Base-by-base conservation (phyloP, 306 rosid species). In the Cucurbita pepo region DNA sequence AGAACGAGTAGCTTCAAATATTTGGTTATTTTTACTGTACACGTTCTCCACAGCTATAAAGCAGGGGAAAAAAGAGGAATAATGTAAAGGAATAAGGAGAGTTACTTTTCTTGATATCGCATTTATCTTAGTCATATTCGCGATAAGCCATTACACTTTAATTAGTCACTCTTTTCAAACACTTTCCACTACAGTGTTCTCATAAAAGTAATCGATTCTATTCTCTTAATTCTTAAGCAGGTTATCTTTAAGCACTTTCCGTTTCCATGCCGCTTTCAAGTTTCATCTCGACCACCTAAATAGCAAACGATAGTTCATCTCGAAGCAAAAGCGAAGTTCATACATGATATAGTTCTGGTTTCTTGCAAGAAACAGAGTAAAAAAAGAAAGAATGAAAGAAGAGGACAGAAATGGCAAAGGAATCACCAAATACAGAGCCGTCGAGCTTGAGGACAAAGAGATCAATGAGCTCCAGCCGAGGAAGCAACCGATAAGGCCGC, bases 391-490 rank as follows among this genome's bases (percentile, higher is more conserved):
- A 43, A 30, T 2, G 34, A 30, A 30, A 30, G 0, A 30, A 61
- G 38, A 10, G 5, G 10, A 3, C 34, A 22, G 37, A 7, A 62
- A 59, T 5, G 53, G 38, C 1, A 40, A n/a, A 66, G 64, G 56
- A 63, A n/a, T 50, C 75, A 85, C 88, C 88, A 74, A 85, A 85
- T 19, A 47, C 79, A 50, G 86, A 82, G 44, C 86, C 81, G 41
- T 85, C 86, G 56, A 85, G 88, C 77, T 85, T 85, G 36, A 85
- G 76, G 60, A 85, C 81, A 54, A 84, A 80, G 61, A 85, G 86
- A 25, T 78, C 79, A 72, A 85, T 73, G 38, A 37, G 51, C 62
- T 74, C 79, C 62, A 52, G 75, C 55, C 79, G 83, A 9, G 83
- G 81, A 47, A 85, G 76, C 51, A 69, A 66, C 25, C 56, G 64